These are phyloP conservation scores for Pseudocercospora cruenta DNA, from an alignment of 2,329 filamentous ascomycete species.

Conservation along the genomic window DNA sequence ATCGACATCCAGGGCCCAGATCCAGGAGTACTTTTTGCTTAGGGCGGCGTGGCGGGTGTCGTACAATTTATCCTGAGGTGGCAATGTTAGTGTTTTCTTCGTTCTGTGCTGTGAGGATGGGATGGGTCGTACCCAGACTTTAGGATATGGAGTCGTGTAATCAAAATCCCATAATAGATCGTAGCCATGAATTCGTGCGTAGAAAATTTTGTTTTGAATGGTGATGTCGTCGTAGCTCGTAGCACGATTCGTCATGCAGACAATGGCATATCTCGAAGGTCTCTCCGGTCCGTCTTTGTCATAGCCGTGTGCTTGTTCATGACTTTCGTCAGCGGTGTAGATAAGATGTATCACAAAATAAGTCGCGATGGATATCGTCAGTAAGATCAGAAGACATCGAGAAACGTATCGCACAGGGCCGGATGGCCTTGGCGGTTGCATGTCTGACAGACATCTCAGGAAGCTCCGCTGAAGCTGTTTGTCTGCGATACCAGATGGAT, in stretches of 20 bases:
- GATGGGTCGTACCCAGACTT: slow-evolving; percentile 30
- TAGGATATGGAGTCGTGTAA: slow-evolving; percentile 36
- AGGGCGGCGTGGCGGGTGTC: slow-evolving; percentile 35
- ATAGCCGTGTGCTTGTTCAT: neutral
- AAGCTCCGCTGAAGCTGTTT: neutral
- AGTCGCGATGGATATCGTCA: neutral
- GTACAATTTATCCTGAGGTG: slow-evolving; percentile 40
- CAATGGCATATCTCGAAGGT: slow-evolving; percentile 14
- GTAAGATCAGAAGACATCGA: neutral
- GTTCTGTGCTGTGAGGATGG: neutral
- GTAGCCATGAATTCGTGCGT: slow-evolving; percentile 45
- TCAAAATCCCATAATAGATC: slow-evolving; percentile 47
- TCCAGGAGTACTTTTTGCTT: slow-evolving; percentile 43
- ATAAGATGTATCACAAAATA: neutral
- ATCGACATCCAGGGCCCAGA: slow-evolving; percentile 50
- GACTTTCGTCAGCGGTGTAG: neutral
- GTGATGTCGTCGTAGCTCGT: slow-evolving; percentile 23
- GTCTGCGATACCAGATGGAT: neutral
- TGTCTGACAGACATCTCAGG: neutral
- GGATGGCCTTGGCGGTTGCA: neutral
- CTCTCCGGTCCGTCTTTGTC: neutral
- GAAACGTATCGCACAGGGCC: neutral
- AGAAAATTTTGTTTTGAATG: slow-evolving; percentile 27
- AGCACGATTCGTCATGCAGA: slow-evolving; percentile 15
- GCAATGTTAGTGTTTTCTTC: too few relatives aligned